Conservation (phyloP, 2,329 filamentous ascomycete genomes). For the Apiospora rasikravindrae region DNA sequence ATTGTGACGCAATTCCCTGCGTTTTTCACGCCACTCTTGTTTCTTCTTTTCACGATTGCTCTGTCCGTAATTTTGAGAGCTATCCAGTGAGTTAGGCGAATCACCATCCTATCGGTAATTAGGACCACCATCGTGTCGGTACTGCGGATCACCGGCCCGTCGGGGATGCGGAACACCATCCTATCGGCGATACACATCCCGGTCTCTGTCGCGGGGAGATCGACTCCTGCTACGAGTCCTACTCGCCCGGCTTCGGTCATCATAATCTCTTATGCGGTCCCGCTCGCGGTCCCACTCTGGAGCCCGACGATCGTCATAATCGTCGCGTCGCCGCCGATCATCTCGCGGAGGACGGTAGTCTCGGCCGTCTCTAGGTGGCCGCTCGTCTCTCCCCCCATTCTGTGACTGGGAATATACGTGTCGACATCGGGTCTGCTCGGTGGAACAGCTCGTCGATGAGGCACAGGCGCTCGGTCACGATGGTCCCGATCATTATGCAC, state of each 20-base stretch:
- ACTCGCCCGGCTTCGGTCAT: conserved; percentile 45
- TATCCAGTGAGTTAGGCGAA: neutral
- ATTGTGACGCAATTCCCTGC: no score
- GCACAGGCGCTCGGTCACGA: conserved; percentile 6
- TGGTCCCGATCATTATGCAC: conserved; percentile 40
- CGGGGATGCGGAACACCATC: conserved; percentile 5
- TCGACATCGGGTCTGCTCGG: conserved; percentile 46
- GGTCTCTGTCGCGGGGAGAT: conserved; percentile 51
- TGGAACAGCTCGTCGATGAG: neutral
- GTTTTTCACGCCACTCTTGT: no score
- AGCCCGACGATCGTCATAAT: conserved; percentile 44
- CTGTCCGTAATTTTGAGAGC: no score
- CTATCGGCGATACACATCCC: conserved; percentile 58
- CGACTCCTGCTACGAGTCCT: conserved; percentile 52
- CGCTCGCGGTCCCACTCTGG: conserved; percentile 45
- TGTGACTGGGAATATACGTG: conserved; percentile 57
- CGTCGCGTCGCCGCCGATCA: conserved; percentile 41
- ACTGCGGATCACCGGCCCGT: neutral
- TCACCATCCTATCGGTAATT: neutral
- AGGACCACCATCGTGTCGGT: neutral
- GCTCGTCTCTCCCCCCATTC: conserved; percentile 39
- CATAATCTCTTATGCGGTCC: conserved; percentile 35
- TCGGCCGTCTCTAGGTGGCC: conserved; percentile 37
- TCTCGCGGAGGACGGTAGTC: conserved; percentile 39
- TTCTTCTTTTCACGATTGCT: neutral